A percentile compares a stretch with the other conserved stretches of the same genome.
Conservation (phyloP, 2,329 filamentous ascomycete species). For the Fusarium circinatum region DNA sequence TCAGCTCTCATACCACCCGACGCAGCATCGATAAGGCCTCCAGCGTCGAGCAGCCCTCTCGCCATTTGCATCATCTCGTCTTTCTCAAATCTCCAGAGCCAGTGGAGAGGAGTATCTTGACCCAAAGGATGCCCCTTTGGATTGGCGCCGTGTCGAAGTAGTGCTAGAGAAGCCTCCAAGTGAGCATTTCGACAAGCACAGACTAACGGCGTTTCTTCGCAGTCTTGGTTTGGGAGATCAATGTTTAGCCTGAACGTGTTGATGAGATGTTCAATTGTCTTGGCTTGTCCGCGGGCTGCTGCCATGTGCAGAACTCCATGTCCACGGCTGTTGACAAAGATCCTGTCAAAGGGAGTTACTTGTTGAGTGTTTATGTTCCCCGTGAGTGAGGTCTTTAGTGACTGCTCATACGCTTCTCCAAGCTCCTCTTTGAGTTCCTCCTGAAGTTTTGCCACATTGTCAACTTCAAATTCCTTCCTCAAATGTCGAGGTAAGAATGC, state of each 20-base stretch:
- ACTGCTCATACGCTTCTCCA: neutral
- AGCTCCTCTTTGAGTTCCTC: neutral
- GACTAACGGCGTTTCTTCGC: neutral
- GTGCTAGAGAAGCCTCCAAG: neutral
- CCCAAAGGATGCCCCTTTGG: neutral
- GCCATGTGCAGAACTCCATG: neutral
- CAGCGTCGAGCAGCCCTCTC: neutral
- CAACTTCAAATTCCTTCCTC: neutral
- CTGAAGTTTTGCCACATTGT: neutral
- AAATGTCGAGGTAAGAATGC: neutral
- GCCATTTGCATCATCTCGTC: neutral
- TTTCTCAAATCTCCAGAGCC: neutral
- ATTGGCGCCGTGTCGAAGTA: neutral
- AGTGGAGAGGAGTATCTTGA: neutral
- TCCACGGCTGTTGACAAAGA: neutral
- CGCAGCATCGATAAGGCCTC: neutral
- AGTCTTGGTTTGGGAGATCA: neutral
- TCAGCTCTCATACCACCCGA: neutral
- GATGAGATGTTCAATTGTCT: neutral
- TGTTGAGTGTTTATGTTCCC: accelerated
- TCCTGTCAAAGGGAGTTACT: neutral
- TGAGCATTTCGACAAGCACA: neutral
- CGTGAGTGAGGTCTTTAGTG: neutral
- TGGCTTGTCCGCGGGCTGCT: neutral
- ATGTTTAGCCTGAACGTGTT: neutral